phyloP scores from a whole-genome alignment of 2,329 filamentous ascomycete species.

The Arthrobotrys entomopaga region DNA sequence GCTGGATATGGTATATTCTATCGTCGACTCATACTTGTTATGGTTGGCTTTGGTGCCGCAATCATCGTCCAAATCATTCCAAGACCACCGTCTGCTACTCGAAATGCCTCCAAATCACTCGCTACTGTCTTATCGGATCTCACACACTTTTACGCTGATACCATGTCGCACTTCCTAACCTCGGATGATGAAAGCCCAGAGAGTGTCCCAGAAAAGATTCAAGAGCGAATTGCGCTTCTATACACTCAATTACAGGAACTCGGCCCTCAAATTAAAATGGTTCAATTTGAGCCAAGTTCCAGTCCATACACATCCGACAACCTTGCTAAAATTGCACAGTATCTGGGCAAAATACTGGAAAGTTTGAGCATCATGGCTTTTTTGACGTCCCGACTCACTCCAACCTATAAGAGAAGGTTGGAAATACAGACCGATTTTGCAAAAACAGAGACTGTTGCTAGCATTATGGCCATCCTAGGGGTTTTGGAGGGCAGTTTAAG shows the following conservation, averaged over 20 bases:
- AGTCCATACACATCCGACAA: constrained; percentile 62
- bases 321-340: constrained; percentile 60
- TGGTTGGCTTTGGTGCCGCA: constrained; percentile 64
- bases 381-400: constrained; percentile 61
- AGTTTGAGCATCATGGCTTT: constrained; percentile 61
- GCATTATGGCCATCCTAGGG: constrained; percentile 66
- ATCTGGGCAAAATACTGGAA: constrained; percentile 61
- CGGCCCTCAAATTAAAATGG: constrained; percentile 60
- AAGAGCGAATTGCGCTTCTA: constrained; percentile 59
- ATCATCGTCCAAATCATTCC: constrained; percentile 66
- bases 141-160: constrained; percentile 66
- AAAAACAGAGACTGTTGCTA: constrained; percentile 65
- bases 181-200: constrained; percentile 60
- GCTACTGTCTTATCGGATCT: constrained; percentile 64
- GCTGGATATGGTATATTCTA: constrained; percentile 66
- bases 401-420: constrained; percentile 63
- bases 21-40: constrained; percentile 64
- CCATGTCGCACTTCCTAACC: constrained; percentile 64
- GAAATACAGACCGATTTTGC: constrained; percentile 62
- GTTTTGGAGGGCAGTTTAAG: constrained; percentile 66
- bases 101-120: constrained; percentile 64
- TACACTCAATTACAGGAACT: constrained; percentile 59
- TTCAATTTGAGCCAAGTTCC: constrained; percentile 62
- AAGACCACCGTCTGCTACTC: constrained; percentile 64
- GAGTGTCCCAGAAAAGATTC: constrained; percentile 58